These are phyloP conservation scores for Mortierella antarctica DNA, from an alignment of 192 early-diverging fungal species.

Conservation along the genomic window DNA sequence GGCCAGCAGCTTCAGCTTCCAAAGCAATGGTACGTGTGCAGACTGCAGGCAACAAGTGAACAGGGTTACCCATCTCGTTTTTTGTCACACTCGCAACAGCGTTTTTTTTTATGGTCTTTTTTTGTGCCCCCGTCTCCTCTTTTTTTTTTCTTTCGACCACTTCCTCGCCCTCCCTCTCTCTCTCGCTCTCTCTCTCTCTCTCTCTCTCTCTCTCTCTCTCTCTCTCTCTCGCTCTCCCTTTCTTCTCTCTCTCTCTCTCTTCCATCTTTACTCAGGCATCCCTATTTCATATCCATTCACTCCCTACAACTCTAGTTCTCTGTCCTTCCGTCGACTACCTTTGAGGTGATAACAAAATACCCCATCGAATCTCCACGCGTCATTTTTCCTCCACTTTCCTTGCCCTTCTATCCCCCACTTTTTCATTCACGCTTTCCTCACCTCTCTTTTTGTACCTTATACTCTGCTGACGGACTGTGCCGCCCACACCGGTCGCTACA, in stretches of 20 bases:
- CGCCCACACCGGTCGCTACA: no score
- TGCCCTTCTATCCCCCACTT: neutral
- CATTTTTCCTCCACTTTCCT: neutral
- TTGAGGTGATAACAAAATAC: neutral
- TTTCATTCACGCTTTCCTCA: neutral
- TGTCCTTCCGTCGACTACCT: neutral
- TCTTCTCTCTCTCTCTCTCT: neutral
- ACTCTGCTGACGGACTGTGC: neutral
- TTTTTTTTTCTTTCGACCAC: neutral
- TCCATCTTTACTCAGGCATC: neutral
- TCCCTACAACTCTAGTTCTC: neutral
- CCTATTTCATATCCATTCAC: neutral
- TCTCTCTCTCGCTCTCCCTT: neutral
- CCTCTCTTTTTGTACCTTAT: neutral
- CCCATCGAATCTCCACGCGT: no score
- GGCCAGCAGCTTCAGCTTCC: no score
- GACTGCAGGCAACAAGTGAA: no score
- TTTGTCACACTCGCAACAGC: neutral
- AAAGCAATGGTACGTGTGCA: no score
- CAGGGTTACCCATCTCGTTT: no score
- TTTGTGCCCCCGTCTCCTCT: neutral
- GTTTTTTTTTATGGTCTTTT: neutral
- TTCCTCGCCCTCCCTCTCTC: neutral
- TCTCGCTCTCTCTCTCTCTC: neutral
- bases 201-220: constrained; percentile 1